Evolutionary conservation across 2,329 filamentous ascomycete species (phyloP), one percentile per base, ranked within the genome.

Genomic region (Chrysoporthe cubensis): DNA sequence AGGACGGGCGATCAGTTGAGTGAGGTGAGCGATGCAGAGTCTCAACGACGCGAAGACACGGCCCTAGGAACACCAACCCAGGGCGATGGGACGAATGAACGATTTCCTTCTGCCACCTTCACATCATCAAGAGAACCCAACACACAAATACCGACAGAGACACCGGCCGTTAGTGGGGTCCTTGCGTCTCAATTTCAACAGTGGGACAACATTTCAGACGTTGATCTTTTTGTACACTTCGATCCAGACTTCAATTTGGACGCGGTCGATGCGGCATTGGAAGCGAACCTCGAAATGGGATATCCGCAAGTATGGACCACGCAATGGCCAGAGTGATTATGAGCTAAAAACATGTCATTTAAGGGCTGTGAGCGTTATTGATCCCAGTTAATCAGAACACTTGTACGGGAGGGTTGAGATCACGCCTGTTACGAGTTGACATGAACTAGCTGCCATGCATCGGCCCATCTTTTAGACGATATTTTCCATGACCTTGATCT

Each of bases 171-270:
- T 2, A 18, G 50, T 2, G 52, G 62, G 4, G 26, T 16, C 18
- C 18, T 26, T 7, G n/a, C 37, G 16, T 37, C 32, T 13, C 13
- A 52, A 18, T 11, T 21, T 1, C 61, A 64, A 18, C 65, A 64
- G 16, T 71, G 76, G 21, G 74, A 72, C 8, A 72, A 74, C 1
- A 75, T 82, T 6, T 81, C 84, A 0, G 83, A 84, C 1, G 76
- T 85, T n/a, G 84, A 87, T 57, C 77, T 87, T 1, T 87, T 87
- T 71, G 83, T 82, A 3, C 81, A 86, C 56, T 85, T 87, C 37
- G 85, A 86, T 61, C 85, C 85, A 2, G 84, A 76, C 61, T 87
- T 87, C 71, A 81, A 87, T 62, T 71, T 87, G 1, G 80, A 80
- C 34, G 84, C 84, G 0, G 82, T 87, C 34, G 85, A 87, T 70